Percentiles rank a stretch among this genome's conserved stretches.
Conservation (phyloP, 2,329 filamentous ascomycete species). For the Sporothrix globosa region DNA sequence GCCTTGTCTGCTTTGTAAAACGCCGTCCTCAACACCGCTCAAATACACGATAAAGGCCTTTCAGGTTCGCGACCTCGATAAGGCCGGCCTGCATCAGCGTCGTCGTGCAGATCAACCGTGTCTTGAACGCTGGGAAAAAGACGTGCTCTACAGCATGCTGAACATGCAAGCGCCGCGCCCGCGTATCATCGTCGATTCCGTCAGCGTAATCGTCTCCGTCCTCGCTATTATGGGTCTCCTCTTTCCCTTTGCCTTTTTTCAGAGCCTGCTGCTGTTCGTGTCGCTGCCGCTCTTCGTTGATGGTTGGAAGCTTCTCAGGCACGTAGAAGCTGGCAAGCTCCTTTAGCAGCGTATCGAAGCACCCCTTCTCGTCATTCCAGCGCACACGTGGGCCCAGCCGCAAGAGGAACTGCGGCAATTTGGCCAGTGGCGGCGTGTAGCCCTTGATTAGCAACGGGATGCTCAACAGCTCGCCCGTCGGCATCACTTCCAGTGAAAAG, state of each 20-base stretch:
- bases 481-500: conserved; percentile 82
- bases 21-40: conserved; percentile 71
- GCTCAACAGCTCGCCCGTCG: conserved; percentile 72
- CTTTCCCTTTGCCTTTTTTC: conserved; percentile 31
- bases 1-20: neutral
- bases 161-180: conserved; percentile 68
- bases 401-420: conserved; percentile 86
- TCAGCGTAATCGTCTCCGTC: conserved; percentile 31
- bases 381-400: conserved; percentile 84
- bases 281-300: conserved; percentile 28
- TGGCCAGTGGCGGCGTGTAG: conserved; percentile 82
- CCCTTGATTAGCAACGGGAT: conserved; percentile 87
- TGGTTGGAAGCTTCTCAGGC: conserved; percentile 74
- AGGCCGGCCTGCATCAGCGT: conserved; percentile 73
- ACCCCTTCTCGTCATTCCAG: conserved; percentile 82
- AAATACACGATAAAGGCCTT: conserved; percentile 91
- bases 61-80: conserved; percentile 86
- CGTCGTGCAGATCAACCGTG: conserved; percentile 79
- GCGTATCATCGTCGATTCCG: conserved; percentile 53
- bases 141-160: conserved; percentile 77
- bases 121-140: conserved; percentile 86
- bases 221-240: conserved; percentile 29
- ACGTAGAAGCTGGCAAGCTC: conserved; percentile 91
- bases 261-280: conserved; percentile 38
- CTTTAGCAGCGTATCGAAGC: conserved; percentile 81